Conservation (phyloP, 2,329 filamentous ascomycete genomes). For the Aspergillus niger region DNA sequence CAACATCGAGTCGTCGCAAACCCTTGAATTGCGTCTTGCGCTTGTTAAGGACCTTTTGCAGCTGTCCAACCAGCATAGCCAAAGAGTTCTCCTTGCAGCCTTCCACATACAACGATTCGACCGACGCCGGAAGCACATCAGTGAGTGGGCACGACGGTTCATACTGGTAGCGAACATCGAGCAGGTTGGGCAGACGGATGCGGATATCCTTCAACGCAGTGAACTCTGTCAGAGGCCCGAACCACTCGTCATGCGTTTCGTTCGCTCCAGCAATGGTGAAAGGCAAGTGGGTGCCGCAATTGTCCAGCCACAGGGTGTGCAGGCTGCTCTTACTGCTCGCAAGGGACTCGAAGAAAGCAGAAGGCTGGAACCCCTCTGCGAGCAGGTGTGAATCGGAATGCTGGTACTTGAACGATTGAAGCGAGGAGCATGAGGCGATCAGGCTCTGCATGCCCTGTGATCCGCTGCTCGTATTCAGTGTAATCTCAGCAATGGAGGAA, state of each 20-base stretch:
- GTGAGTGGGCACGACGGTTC: conserved; percentile 27
- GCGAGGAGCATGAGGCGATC: conserved; percentile 24
- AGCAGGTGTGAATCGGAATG: conserved; percentile 32
- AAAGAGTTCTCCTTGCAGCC: conserved; percentile 31
- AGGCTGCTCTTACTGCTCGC: conserved; percentile 26
- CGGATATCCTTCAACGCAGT: conserved; percentile 30
- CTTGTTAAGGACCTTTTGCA: conserved; percentile 25
- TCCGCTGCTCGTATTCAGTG: conserved; percentile 29
- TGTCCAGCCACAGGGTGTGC: conserved; percentile 33
- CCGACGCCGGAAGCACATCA: conserved; percentile 25
- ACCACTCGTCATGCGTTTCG: conserved; percentile 35
- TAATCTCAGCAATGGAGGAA: conserved; percentile 29
- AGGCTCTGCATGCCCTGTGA: conserved; percentile 28
- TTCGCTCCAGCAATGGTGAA: conserved; percentile 34
- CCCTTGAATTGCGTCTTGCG: conserved; percentile 21
- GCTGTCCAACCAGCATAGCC: conserved; percentile 28
- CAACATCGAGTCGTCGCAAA: conserved; percentile 26
- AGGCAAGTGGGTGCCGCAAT: conserved; percentile 28
- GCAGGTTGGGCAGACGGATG: conserved; percentile 34
- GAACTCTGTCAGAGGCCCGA: conserved; percentile 32
- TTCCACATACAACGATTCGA: conserved; percentile 32
- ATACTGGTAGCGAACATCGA: conserved; percentile 31
- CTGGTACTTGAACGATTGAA: conserved; percentile 35
- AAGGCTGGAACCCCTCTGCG: conserved; percentile 29
- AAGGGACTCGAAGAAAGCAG: conserved; percentile 29